A percentile compares a stretch with the other conserved stretches of the same genome.
Conservation (phyloP, 345 rosid genomes). For the Noccaea bulbosa region DNA sequence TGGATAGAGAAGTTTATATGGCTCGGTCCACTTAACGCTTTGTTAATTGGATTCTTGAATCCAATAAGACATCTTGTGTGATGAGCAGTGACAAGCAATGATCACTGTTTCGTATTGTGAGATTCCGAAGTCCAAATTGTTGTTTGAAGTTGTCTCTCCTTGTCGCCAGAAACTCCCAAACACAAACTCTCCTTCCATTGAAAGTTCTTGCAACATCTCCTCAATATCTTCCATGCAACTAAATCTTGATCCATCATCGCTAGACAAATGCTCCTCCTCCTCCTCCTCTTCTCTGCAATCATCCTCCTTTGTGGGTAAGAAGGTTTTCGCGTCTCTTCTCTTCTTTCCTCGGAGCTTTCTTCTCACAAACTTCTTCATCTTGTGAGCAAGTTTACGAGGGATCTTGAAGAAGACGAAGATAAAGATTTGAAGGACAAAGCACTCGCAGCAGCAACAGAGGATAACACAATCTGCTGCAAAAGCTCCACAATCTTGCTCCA, state of each 20-base stretch:
- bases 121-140: slow-evolving; percentile 25
- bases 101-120: slow-evolving; percentile 23
- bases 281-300: slow-evolving; percentile 27
- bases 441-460: slow-evolving; percentile 81
- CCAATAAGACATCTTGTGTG: slow-evolving; percentile 28
- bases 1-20: slow-evolving; percentile 12
- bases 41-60: slow-evolving; percentile 35
- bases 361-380: slow-evolving; percentile 53
- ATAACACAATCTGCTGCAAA: slow-evolving; percentile 73
- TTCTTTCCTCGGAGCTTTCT: slow-evolving; percentile 44
- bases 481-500: slow-evolving; percentile 60
- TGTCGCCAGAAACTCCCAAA: slow-evolving; percentile 94
- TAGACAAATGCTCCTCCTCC: slow-evolving; percentile 11
- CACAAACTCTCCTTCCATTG: slow-evolving; percentile 67
- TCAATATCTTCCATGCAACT: slow-evolving; percentile 65
- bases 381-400: slow-evolving; percentile 57
- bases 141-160: slow-evolving; percentile 32
- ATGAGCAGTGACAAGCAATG: slow-evolving; percentile 33
- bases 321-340: slow-evolving; percentile 17
- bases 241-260: slow-evolving; percentile 7
- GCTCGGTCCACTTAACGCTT: slow-evolving; percentile 21
- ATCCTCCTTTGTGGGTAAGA: slow-evolving; percentile 19
- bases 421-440: slow-evolving; percentile 64
- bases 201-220: slow-evolving; percentile 56
- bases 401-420: slow-evolving; percentile 57